A percentile compares a stretch with the other conserved stretches of the same genome.
Evolutionary conservation across 164 flowering plant genomes (phyloP).

Genomic region (Magnolia officinalis): DNA sequence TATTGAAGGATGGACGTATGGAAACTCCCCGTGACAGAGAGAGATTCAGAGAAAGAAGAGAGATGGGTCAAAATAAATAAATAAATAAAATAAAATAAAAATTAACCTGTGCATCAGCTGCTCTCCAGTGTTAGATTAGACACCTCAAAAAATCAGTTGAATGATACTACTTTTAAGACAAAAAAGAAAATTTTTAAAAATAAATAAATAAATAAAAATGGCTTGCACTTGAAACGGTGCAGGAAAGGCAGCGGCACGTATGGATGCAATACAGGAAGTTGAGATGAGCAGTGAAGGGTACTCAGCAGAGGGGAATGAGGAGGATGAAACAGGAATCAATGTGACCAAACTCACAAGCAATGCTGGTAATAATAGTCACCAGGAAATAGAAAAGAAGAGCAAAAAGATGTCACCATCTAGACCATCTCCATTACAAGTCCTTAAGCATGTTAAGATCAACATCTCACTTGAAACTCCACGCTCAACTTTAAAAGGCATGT

Average conservation of each 20-base stretch:
- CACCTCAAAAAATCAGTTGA: no score
- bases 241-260: constrained; percentile 22
- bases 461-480: constrained; percentile 49
- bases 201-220: no score
- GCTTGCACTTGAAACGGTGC: background rate
- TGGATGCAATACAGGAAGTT: constrained; percentile 56
- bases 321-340: background rate
- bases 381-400: background rate
- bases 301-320: background rate
- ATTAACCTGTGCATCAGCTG: no score
- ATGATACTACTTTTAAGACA: no score
- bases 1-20: no score
- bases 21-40: no score
- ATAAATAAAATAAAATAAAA: no score
- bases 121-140: no score
- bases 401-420: background rate
- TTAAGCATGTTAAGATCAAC: constrained; percentile 56
- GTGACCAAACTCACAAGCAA: background rate
- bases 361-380: background rate
- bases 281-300: constrained; percentile 33
- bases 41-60: no score
- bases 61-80: no score
- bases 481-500: constrained; percentile 44
- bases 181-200: no score
- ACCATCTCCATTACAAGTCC: constrained; percentile 39